Base-by-base conservation (phyloP, 2,329 filamentous ascomycete species). In the Diaporthe sp. region DNA sequence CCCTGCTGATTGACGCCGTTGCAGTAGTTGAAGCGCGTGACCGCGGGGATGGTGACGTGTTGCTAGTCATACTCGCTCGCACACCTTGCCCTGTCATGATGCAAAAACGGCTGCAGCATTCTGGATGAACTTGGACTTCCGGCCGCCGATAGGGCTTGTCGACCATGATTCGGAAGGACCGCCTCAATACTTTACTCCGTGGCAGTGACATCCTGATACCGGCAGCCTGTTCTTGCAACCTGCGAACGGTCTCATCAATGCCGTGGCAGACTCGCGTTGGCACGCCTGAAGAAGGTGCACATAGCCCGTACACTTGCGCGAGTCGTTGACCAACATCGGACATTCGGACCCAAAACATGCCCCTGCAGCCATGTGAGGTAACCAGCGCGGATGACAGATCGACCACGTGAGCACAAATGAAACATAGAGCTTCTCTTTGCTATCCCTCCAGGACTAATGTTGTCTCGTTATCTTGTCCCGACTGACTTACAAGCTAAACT, bases 171-270 rank as follows among this genome's bases (percentile, higher is more conserved):
- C 65, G 47, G 22, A 5, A 25, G 44, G 3, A 4, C 31, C 31
- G 13, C 17, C 37, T 37, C 20, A 68, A 34, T 25, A 3, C 63
- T 39, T 53, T 22, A 25, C 4, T 39, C 31, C 25, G 65, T 68
- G 47, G 65, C 65, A 68, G 65, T 68, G 47, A 25, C 65, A 68
- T 39, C 31, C 65, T 68, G 65, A 68, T 28, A 68, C 65, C 47
- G 65, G 65, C 31, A 28, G 47, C 47, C 20, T 20, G 47, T 39
- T 20, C 34, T 39, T 39, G 47, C 65, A 53, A 39, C 65, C 65
- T 53, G 47, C 12, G 20, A 37, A 51, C 47, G 28, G 63, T 68
- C 44, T 68, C 44, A 12, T 68, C 63, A 51, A 68, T 68, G 63
- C 63, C 63, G 22, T 51, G 63, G 44, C 44, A 68, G 47, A 20